Evolutionary conservation across 805 yeast species (phyloP).

Genomic region (Suhomyces canberraensis): DNA sequence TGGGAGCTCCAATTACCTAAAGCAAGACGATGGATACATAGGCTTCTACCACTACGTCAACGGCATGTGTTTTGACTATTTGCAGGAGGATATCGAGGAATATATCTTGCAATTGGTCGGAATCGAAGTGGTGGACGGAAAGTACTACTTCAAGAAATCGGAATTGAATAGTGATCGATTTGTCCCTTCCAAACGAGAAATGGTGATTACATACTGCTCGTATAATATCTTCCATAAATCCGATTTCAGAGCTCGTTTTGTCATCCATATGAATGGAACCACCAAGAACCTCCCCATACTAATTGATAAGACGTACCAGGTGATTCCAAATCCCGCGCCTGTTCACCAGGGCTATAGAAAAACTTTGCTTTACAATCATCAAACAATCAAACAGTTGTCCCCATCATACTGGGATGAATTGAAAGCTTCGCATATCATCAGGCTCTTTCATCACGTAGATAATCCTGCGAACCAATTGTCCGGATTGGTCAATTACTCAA

Average conservation of each 20-base stretch:
- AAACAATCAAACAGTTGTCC: slow-evolving; percentile 15
- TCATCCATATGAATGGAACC: slow-evolving; percentile 21
- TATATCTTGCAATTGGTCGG: slow-evolving; percentile 29
- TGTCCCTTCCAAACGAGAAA: slow-evolving; percentile 17
- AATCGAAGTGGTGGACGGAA: slow-evolving; percentile 15
- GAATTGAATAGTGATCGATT: slow-evolving; percentile 1
- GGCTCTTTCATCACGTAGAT: slow-evolving; percentile 52
- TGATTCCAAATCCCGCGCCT: slow-evolving; percentile 13
- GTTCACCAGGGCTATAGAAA: slow-evolving; percentile 9
- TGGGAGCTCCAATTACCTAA: slow-evolving; percentile 1
- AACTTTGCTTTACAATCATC: slow-evolving; percentile 13
- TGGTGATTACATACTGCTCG: slow-evolving; percentile 56
- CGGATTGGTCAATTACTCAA: slow-evolving; percentile 52
- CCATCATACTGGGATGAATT: slow-evolving; percentile 56
- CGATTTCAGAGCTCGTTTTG: slow-evolving; percentile 68
- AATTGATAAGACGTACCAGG: slow-evolving; percentile 33
- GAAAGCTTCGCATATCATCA: slow-evolving; percentile 53
- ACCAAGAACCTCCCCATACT: slow-evolving; percentile 20
- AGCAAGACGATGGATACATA: slow-evolving; percentile 37
- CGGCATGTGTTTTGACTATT: slow-evolving; percentile 24
- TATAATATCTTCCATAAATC: slow-evolving; percentile 71
- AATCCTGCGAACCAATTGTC: slow-evolving; percentile 56
- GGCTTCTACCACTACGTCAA: slow-evolving; percentile 39
- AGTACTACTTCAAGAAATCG: slow-evolving; percentile 16
- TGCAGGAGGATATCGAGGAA: slow-evolving; percentile 25